Percentiles rank a stretch among this genome's conserved stretches.
These are phyloP conservation scores for Pythium oligandrum DNA, from an alignment of 352 stramenopile species.

Conservation along the genomic window DNA sequence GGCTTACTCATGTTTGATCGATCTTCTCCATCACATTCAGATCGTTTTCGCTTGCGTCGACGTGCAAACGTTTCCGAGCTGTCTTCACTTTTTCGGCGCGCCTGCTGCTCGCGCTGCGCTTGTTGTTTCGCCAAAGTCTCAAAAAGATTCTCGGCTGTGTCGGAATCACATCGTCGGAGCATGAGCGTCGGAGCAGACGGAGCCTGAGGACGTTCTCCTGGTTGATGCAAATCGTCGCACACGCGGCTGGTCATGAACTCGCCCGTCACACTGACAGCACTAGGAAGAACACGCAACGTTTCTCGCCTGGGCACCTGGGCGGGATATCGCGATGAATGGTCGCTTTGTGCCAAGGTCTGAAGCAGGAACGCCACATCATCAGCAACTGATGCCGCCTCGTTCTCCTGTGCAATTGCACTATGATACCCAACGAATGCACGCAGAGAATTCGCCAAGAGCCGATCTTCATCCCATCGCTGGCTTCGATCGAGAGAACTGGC, in stretches of 20 bases:
- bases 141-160: slow-evolving; percentile 46
- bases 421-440: slow-evolving; percentile 70
- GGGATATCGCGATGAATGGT: not conserved
- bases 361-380: slow-evolving; percentile 17
- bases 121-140: slow-evolving; percentile 38
- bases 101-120: slow-evolving; percentile 2
- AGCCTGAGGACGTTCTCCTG: slow-evolving; percentile 38
- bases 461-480: not conserved
- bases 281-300: slow-evolving; percentile 35
- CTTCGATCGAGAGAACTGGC: no score
- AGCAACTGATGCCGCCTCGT: slow-evolving; percentile 8
- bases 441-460: slow-evolving; percentile 37
- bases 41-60: slow-evolving; percentile 17
- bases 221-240: slow-evolving; percentile 46
- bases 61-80: not conserved
- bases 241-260: slow-evolving; percentile 66
- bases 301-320: slow-evolving; percentile 38
- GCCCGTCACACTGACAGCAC: slow-evolving; percentile 31
- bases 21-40: slow-evolving; percentile 4
- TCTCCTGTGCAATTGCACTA: slow-evolving; percentile 34
- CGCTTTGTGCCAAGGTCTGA: slow-evolving; percentile 5
- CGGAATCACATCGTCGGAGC: slow-evolving; percentile 52
- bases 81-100: not conserved
- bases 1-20: slow-evolving; percentile 7
- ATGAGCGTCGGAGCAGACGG: slow-evolving; percentile 24